phyloP scores from a whole-genome alignment of 2,329 filamentous ascomycete species.

The Neonectria coccinea region DNA sequence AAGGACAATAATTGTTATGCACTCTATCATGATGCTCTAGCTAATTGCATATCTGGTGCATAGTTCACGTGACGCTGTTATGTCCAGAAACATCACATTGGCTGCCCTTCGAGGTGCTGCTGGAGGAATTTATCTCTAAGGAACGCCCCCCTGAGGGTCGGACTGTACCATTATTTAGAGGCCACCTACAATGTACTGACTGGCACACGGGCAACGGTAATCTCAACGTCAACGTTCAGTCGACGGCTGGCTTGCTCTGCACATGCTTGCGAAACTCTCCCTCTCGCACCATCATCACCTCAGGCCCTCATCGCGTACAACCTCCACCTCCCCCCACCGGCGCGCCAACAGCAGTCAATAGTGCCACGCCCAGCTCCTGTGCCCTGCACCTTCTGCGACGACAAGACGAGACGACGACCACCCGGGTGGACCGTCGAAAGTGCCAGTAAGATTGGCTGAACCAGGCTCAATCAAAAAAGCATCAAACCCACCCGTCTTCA shows the following conservation, averaged over 20 bases:
- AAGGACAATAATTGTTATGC: neutral
- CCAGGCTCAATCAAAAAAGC: slow-evolving; percentile 7
- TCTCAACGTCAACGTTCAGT: slow-evolving; percentile 2
- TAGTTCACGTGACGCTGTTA: neutral
- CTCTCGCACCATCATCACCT: slow-evolving; percentile 24
- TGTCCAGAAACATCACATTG: neutral
- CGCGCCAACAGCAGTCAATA: slow-evolving; percentile 7
- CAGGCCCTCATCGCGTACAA: neutral
- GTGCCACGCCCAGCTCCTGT: slow-evolving; percentile 18
- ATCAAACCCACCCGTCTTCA: slow-evolving; percentile 13
- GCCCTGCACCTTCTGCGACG: slow-evolving; percentile 11
- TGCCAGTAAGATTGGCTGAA: slow-evolving; percentile 30
- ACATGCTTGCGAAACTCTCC: slow-evolving; percentile 14
- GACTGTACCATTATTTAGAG: neutral
- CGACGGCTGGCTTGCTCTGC: slow-evolving; percentile 5
- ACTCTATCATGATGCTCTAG: neutral
- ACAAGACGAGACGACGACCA: slow-evolving; percentile 5
- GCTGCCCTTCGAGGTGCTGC: neutral
- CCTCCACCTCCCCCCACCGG: neutral
- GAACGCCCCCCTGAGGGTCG: slow-evolving; percentile 3
- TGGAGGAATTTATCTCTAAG: neutral
- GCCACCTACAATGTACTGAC: neutral
- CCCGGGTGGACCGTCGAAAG: slow-evolving; percentile 23
- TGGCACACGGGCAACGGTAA: neutral
- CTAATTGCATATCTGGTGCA: neutral